Percentiles rank a stretch among this genome's conserved stretches.
phyloP scores from a whole-genome alignment of 2,329 filamentous ascomycete genomes.

The Fusarium anguioides region DNA sequence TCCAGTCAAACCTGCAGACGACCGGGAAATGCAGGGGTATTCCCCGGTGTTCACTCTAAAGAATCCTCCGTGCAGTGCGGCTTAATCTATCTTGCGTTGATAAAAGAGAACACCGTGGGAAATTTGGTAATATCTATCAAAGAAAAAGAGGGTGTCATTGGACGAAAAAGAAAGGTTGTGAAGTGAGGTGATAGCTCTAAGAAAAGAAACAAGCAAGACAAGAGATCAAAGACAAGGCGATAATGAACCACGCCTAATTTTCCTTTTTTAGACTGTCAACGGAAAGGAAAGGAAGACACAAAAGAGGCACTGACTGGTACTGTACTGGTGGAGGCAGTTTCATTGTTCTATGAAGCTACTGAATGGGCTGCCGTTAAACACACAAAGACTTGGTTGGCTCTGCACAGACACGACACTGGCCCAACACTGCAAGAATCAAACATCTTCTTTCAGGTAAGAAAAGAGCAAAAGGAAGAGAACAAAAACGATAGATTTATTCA shows the following conservation, averaged over 20 bases:
- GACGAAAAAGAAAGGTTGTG: not conserved
- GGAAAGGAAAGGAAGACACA: slow-evolving; percentile 23
- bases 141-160: not conserved
- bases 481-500: not conserved
- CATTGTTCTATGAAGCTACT: slow-evolving; percentile 41
- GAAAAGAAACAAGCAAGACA: slow-evolving; percentile 6
- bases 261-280: slow-evolving; percentile 28
- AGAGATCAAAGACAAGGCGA: slow-evolving; percentile 36
- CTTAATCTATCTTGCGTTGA: slow-evolving; percentile 26
- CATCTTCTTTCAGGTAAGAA: slow-evolving; percentile 29
- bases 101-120: slow-evolving; percentile 28
- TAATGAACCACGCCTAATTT: slow-evolving; percentile 39
- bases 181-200: slow-evolving; percentile 1
- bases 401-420: slow-evolving; percentile 34
- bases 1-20: slow-evolving; percentile 33
- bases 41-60: slow-evolving; percentile 20
- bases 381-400: slow-evolving; percentile 36
- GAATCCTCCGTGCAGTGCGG: slow-evolving; percentile 10
- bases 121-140: slow-evolving; percentile 9
- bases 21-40: slow-evolving; percentile 44
- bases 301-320: not conserved
- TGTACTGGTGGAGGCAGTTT: slow-evolving; percentile 25
- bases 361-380: slow-evolving; percentile 35
- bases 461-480: not conserved
- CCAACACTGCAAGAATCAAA: slow-evolving; percentile 27